Evolutionary conservation across 352 stramenopile genomes (phyloP), one percentile per base, ranked within the genome.

Genomic region (Aphanomyces euteiches): DNA sequence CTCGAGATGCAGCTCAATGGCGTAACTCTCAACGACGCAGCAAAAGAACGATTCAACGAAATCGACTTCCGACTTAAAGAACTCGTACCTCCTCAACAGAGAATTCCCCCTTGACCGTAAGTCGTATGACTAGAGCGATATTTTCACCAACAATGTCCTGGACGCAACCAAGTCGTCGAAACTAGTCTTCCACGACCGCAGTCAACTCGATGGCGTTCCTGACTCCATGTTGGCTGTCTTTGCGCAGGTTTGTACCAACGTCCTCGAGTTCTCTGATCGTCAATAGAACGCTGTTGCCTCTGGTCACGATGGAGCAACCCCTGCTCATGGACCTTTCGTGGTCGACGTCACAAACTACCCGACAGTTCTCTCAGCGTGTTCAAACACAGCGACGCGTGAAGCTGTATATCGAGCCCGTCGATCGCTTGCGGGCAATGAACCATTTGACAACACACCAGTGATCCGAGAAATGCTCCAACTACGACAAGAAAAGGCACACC

Each of bases 101-200:
- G 17, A 3, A 2, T n/a, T n/a, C 10, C 43, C 10, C 1, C 10
- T 50, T 50, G 10, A n/a, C 10, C 43, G 10, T n/a, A 50, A n/a
- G 43, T 12, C 43, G 17, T 50, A 50, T 50, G 10, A n/a, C 28
- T 50, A 93, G 86, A 96, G 84, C 40, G 98, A 90, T 45, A 96
- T 95, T 57, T 99, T 99, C 66, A 92, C 83, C 40, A 98, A 98
- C 72, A 99, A 99, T 77, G 80, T 99, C 40, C 83, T 99, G 47
- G 97, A 99, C 75, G 90, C 92, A 1, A 99, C 97, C 37, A 99
- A 99, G 78, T 83, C 85, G 15, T 99, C 96, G 74, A 87, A 86
- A 38, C 78, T 98, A 19, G 82, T 82, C n/a, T 77, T 98, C 12
- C 91, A 85, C 0, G 84, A 98, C 71, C 82, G 88, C 40, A 67